Evolutionary conservation across 495 filamentous ascomycete species (phyloP).

Genomic region (Aspergillus bridgeri): DNA sequence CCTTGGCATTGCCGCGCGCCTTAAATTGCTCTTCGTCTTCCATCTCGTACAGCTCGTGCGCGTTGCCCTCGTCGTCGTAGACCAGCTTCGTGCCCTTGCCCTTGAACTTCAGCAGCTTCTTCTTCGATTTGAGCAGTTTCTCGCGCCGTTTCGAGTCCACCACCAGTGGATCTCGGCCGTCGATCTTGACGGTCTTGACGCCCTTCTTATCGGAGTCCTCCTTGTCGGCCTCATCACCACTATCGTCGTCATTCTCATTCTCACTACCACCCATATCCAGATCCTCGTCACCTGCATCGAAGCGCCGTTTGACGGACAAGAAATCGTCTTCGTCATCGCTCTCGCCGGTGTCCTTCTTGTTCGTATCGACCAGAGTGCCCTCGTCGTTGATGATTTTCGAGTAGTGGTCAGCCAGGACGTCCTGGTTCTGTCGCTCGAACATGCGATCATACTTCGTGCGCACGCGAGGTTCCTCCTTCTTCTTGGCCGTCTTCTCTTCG

Average conservation of each 20-base stretch:
- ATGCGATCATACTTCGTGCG: slow-evolving; percentile 94
- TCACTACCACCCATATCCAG: slow-evolving; percentile 23
- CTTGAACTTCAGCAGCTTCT: slow-evolving; percentile 85
- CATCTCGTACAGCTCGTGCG: slow-evolving; percentile 83
- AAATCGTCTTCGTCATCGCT: slow-evolving; percentile 72
- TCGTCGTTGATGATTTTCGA: slow-evolving; percentile 75
- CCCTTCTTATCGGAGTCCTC: slow-evolving; percentile 16
- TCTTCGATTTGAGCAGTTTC: slow-evolving; percentile 90
- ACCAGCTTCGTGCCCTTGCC: slow-evolving; percentile 77
- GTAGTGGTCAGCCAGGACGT: slow-evolving; percentile 91
- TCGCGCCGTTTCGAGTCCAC: slow-evolving; percentile 92
- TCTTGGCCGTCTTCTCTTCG: slow-evolving; percentile 37
- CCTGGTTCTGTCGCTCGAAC: slow-evolving; percentile 93
- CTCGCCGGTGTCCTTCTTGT: slow-evolving; percentile 42
- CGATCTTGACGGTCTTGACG: slow-evolving; percentile 41
- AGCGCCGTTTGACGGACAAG: slow-evolving; percentile 80
- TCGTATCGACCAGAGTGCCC: slow-evolving; percentile 39
- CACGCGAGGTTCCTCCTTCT: slow-evolving; percentile 62
- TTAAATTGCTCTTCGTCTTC: slow-evolving; percentile 77
- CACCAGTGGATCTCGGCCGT: slow-evolving; percentile 62
- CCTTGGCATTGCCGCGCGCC: slow-evolving; percentile 65
- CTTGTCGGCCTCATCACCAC: slow-evolving; percentile 19
- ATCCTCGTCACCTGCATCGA: slow-evolving; percentile 50
- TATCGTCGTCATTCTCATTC: too few relatives aligned
- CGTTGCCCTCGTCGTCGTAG: slow-evolving; percentile 87